Base-by-base conservation (phyloP, 495 filamentous ascomycete species). In the Tuber borchii region DNA sequence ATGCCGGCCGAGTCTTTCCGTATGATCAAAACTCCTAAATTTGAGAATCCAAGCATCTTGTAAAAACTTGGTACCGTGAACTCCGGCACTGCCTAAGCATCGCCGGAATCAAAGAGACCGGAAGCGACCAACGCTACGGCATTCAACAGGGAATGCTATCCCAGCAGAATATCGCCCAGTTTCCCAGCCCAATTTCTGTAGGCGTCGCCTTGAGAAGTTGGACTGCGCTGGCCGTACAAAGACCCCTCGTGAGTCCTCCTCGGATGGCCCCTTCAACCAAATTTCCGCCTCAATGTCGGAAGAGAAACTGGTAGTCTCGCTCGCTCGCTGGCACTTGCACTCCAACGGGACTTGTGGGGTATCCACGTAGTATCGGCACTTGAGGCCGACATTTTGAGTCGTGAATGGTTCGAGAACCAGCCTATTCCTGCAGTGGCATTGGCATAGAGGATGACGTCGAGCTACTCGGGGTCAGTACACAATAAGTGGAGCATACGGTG, bases 31-130 rank as follows among this genome's bases (percentile, higher is more conserved):
- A 90, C 95, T 9, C 95, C 95, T 0, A 98, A 85, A 81, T 98
- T 93, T 0, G 95, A 95, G 80, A 97, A 97, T 7, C 95, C 95
- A 83, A 97, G 97, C 37, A 98, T 95, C 84, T 97, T 98, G 84
- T 97, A 96, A 79, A 98, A 93, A 85, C 93, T 97, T 37, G 97
- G 82, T 0, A 92, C 93, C 8, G 90, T 93, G 77, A 97, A 97
- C 79, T 98, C 95, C 0, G 95, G 93, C 1, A 92, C 91, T 2
- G 81, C 77, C 12, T 86, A 83, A 12, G 85, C 80, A 78, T 91
- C 83, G 73, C 89, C 87, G 34, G 97, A 82, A 82, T 97, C 90
- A 39, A 97, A 85, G 0, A 90, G 90, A 8, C 91, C 87, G 3
- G 94, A 97, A 14, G 93, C 90, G 6, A 91, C 91, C 0, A 94